Base-by-base conservation (phyloP, 805 yeast genomes). In the Candida namnaoensis region DNA sequence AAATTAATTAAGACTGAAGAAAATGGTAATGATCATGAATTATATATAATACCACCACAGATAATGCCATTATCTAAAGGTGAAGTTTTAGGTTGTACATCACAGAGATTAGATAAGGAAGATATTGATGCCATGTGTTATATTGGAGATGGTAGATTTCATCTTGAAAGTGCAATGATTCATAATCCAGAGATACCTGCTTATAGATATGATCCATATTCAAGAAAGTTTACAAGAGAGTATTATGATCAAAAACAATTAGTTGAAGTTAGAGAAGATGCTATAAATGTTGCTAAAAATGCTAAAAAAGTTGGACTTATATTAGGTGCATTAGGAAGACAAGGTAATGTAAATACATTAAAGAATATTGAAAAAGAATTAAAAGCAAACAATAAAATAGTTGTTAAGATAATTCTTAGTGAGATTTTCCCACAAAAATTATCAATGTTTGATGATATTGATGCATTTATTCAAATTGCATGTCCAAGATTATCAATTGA, bases 141-240 rank as follows among this genome's bases (percentile, higher is more conserved):
- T 54, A 70, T 93, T 23, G 99, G 99, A 32, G 99, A 93, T 62
- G 99, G 99, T 12, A 66, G 99, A 39, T 93, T 93, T 64, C 99
- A 93, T 61, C 66, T 93, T 36, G 99, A 93, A 58, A 78, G 91
- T 40, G 88, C 97, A 6, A 91, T 93, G 98, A 93, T 93, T 42
- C 98, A 90, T 61, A 93, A 93, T 57, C 99, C 99, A 0, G 77
- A 77, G 5, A 74, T 91, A 14, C 95, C 95, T 0, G 98, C 98
- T 0, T 93, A 69, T 61, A 76, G 96, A 53, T 93, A 93, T 58
- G 99, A 93, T 57, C 99, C 99, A 10, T 93, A 93, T 58, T 84
- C 88, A 14, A 72, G 95, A 47, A 88, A 85, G 56, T 88, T 93
- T 62, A 90, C 99, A 1, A 64, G 82, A 37, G 99, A 93, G 60